Evolutionary conservation across 2,329 filamentous ascomycete genomes (phyloP).

Genomic region (Colletotrichum somersetense): DNA sequence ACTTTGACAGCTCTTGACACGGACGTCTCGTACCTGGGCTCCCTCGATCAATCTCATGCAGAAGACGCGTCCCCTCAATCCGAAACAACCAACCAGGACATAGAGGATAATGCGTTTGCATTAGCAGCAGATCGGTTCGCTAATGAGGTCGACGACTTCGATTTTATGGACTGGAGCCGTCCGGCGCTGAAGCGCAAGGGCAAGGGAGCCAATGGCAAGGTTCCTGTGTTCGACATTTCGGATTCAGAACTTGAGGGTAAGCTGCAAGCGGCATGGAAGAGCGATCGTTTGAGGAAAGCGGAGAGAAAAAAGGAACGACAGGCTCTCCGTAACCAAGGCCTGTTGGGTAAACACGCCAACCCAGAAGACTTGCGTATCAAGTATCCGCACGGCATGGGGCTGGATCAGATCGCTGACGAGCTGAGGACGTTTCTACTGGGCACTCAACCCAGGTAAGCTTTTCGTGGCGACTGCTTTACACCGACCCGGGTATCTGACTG

Average conservation of each 20-base stretch:
- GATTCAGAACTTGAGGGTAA: conserved; percentile 76
- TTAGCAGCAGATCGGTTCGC: conserved; percentile 24
- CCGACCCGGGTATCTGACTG: not conserved
- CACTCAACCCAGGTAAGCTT: conserved; percentile 45
- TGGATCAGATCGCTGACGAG: conserved; percentile 79
- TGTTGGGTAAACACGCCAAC: conserved; percentile 71
- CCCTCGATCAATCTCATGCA: conserved; percentile 5
- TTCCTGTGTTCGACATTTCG: conserved; percentile 66
- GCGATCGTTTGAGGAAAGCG: conserved; percentile 79
- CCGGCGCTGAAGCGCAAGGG: conserved; percentile 72
- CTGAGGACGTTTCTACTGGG: conserved; percentile 78
- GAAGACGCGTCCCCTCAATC: conserved; percentile 12
- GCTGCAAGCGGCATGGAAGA: conserved; percentile 72
- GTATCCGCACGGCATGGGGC: conserved; percentile 78
- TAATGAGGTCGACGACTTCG: conserved; percentile 73
- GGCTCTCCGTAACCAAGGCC: conserved; percentile 72
- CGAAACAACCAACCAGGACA: not conserved
- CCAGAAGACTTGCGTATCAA: conserved; percentile 74
- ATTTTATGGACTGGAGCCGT: conserved; percentile 86
- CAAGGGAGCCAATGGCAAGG: conserved; percentile 70
- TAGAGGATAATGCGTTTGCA: conserved; percentile 35
- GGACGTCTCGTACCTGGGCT: conserved; percentile 13
- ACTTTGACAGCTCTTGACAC: conserved; percentile 1
- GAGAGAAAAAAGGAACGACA: conserved; percentile 78
- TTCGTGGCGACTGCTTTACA: not conserved